Conservation (phyloP, 306 rosid genomes). For the Nissolia schottii region DNA sequence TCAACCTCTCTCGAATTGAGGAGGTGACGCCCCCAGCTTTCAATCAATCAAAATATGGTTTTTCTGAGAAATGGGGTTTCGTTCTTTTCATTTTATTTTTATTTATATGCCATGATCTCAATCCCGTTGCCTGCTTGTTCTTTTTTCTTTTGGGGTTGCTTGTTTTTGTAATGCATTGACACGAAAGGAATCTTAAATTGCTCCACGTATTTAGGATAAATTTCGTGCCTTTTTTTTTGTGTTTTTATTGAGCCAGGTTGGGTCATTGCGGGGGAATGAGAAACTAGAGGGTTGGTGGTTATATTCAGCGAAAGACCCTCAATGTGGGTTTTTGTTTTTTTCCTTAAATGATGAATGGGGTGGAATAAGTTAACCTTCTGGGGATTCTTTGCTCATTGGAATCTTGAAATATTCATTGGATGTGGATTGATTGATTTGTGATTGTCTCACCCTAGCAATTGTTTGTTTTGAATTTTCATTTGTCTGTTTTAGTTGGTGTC, state of each 20-base stretch:
- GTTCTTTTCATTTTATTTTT: no score
- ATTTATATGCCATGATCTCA: neutral
- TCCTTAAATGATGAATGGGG: neutral
- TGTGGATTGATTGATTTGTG: neutral
- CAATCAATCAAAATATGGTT: neutral
- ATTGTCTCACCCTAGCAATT: neutral
- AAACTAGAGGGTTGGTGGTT: neutral
- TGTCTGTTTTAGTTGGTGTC: neutral
- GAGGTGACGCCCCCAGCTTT: slow-evolving; percentile 47
- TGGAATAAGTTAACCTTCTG: neutral
- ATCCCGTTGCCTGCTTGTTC: neutral
- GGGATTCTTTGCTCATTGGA: neutral
- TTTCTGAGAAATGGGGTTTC: neutral
- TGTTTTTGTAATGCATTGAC: neutral
- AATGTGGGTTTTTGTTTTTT: neutral
- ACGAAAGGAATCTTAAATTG: neutral
- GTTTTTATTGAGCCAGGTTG: neutral
- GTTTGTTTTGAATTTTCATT: neutral
- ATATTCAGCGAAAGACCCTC: neutral
- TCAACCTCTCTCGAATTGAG: slow-evolving; percentile 90
- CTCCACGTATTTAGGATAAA: neutral
- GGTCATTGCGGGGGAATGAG: neutral
- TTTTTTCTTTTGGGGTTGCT: neutral
- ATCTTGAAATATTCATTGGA: neutral
- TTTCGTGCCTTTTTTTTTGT: neutral